Base-by-base conservation (phyloP, 2,329 filamentous ascomycete genomes). In the Plectosphaerella cucumerina region DNA sequence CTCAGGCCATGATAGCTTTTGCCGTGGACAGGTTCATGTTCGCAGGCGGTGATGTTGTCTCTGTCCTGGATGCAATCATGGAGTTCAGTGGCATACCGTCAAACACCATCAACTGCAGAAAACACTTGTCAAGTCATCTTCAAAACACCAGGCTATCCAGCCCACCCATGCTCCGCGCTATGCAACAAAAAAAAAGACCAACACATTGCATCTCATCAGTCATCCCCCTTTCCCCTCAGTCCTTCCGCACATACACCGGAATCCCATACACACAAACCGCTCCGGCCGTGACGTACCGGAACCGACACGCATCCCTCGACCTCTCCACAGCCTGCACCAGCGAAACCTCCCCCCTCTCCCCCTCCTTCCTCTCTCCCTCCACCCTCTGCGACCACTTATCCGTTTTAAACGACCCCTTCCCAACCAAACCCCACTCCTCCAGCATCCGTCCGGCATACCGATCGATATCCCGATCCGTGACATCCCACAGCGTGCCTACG, bases 391-490 rank as follows among this genome's bases (percentile, higher is more conserved):
- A 42, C 47, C 47, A 44, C 33, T 53, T 53, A 31, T 48, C 39
- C 6, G 17, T 55, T 46, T 31, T 23, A 55, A 74, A 78, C 8
- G 74, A 67, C 52, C 77, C 77, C 67, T 59, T 60, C 1, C 68
- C 63, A 49, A 88, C 73, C 6, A 99, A 67, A 0, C 94, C 94
- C 94, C 94, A 99, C 60, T 87, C 80, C 64, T 94, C 88, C 65
- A 96, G 88, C 3, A 88, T 75, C 22, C 80, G 77, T 33, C 86
- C 84, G 0, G 92, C 89, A 67, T 96, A 96, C 17, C 92, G 87
- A 72, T 99, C 95, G 66, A 97, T 96, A 67, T 99, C 94, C 62
- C 89, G 89, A 66, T 99, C 94, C 10, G 94, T 99, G 47, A 99
- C 94, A 68, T 99, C 94, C 94, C 94, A 99, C 35, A 99, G 76